Percentiles rank a stretch among this genome's conserved stretches.
These are phyloP conservation scores for Pythium vanterpoolii DNA, from an alignment of 352 stramenopile species.

Conservation along the genomic window DNA sequence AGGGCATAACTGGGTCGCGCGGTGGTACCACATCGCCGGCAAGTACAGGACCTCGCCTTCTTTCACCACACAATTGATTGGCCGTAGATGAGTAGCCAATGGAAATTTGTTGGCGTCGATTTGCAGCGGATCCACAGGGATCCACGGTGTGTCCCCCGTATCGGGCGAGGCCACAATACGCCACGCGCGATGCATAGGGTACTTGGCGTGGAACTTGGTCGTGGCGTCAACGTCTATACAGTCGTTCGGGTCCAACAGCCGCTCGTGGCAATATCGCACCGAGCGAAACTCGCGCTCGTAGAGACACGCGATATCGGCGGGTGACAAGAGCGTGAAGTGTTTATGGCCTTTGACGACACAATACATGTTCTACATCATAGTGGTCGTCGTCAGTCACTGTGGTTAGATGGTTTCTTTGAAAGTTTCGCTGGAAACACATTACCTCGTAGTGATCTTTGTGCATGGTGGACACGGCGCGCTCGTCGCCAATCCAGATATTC, in stretches of 20 bases:
- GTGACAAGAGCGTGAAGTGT: constrained; percentile 91
- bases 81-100: constrained; percentile 41
- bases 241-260: background rate
- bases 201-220: constrained; percentile 46
- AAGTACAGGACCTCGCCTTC: constrained; percentile 73
- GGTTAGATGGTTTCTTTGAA: too few relatives aligned
- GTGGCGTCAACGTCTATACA: constrained; percentile 31
- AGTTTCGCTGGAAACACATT: too few relatives aligned
- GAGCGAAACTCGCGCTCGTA: constrained; percentile 78
- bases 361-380: constrained; percentile 93
- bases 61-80: constrained; percentile 67
- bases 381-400: too few relatives aligned
- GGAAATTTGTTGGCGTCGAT: constrained; percentile 59
- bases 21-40: constrained; percentile 84
- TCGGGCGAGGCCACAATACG: constrained; percentile 40
- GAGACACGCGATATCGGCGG: constrained; percentile 87
- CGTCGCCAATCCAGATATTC: constrained; percentile 98
- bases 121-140: constrained; percentile 71
- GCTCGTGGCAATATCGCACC: constrained; percentile 50
- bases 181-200: constrained; percentile 47
- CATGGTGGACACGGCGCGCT: constrained; percentile 92
- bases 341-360: constrained; percentile 95
- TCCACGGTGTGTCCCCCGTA: constrained; percentile 69
- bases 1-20: constrained; percentile 60
- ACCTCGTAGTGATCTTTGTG: constrained; percentile 98